Evolutionary conservation across 495 filamentous ascomycete genomes (phyloP), one percentile per base, ranked within the genome.

Genomic region (Glonium stellatum): DNA sequence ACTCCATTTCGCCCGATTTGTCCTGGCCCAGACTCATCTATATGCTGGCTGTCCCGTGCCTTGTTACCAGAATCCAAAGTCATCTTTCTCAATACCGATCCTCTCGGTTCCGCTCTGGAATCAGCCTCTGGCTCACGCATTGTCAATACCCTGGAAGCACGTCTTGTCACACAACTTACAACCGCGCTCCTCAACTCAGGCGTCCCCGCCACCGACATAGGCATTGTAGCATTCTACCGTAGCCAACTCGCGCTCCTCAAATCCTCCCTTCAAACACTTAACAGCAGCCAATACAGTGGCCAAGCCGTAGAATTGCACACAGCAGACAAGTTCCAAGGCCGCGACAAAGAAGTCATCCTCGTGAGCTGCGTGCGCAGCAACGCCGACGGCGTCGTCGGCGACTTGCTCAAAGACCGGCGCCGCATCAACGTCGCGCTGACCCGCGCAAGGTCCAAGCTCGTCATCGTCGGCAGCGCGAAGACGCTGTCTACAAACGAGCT

Each of bases 171-270:
- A 0, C 87, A 95, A 68, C 82, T 97, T 27, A 90, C 96, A 35
- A 82, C 89, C 63, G 75, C 83, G 0, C 81, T 98, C 1, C 78
- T 96, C 50, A 77, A 80, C 0, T 79, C 80, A 8, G 93, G 93
- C 31, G 80, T 96, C 15, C 77, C 87, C 0, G 81, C 87, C 0
- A 76, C 75, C 5, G 85, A 90, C 46, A 92, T 98, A 51, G 93
- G 93, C n/a, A 85, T 97, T 64, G 96, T 98, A 70, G 95, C 93
- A n/a, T 89, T 96, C 71, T 98, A 98, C 75, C 88, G 92, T 62
- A 92, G 88, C 34, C 93, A 98, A 70, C 86, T 98, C 0, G 78
- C 81, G 0, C 70, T 86, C 12, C 75, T 87, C 13, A 78, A 78
- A 49, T 53, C 65, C 12, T 51, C 54, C 19, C 64, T 70, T n/a